Evolutionary conservation across 2,329 filamentous ascomycete genomes (phyloP).

Genomic region (Kalaharituber pfeilii): DNA sequence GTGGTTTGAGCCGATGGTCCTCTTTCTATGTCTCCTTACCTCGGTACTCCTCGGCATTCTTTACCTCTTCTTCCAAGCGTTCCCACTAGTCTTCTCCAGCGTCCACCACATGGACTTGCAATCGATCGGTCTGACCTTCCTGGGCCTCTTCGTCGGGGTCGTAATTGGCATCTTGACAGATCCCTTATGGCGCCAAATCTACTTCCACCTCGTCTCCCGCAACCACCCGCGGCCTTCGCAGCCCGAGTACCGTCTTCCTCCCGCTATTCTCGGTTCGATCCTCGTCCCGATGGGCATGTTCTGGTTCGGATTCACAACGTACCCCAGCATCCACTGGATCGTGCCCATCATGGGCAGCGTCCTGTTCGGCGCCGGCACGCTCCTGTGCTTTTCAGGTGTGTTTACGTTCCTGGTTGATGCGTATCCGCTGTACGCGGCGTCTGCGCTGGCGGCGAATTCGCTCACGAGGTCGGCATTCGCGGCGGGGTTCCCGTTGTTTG

Average conservation of each 20-base stretch:
- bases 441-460: constrained; percentile 66
- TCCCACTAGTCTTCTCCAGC: constrained; percentile 57
- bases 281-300: constrained; percentile 69
- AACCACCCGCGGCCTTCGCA: constrained; percentile 39
- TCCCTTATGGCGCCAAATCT: constrained; percentile 47
- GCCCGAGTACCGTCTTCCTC: constrained; percentile 74
- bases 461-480: constrained; percentile 65
- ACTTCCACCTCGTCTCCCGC: constrained; percentile 39
- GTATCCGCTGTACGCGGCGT: constrained; percentile 58
- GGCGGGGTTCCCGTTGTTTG: constrained; percentile 58
- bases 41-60: constrained; percentile 73
- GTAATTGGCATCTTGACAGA: constrained; percentile 43
- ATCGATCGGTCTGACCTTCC: constrained; percentile 62
- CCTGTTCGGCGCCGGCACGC: constrained; percentile 52
- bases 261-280: constrained; percentile 54
- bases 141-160: constrained; percentile 55
- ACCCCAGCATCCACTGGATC: constrained; percentile 56
- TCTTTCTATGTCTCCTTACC: constrained; percentile 64
- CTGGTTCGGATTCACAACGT: constrained; percentile 77
- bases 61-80: constrained; percentile 83
- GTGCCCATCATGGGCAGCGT: constrained; percentile 54
- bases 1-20: constrained; percentile 66
- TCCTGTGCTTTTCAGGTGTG: constrained; percentile 65
- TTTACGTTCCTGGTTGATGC: constrained; percentile 77
- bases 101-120: constrained; percentile 63